Conservation (phyloP, 208 protist species). For the Trypanosoma theileri region DNA sequence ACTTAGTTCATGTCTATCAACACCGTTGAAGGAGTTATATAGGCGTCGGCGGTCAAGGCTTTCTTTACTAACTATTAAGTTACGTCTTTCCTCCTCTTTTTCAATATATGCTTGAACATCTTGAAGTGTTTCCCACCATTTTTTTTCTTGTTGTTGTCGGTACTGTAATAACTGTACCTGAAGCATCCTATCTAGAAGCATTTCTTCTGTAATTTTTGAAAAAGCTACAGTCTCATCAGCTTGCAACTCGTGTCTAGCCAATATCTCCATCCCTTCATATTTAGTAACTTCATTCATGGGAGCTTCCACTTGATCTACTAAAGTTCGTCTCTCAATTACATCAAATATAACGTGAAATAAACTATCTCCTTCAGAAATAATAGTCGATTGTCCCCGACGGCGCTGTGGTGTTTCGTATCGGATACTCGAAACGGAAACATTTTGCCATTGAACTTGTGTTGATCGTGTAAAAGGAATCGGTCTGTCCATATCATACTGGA, state of each 20-base stretch:
- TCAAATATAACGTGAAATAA: constrained; percentile 4
- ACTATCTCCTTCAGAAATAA: neutral
- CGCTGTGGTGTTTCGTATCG: neutral
- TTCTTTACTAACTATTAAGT: constrained; percentile 32
- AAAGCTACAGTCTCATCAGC: constrained; percentile 6
- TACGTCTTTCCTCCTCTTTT: constrained; percentile 30
- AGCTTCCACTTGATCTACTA: neutral
- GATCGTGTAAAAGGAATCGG: neutral
- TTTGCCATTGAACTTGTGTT: no score
- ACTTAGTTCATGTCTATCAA: no score
- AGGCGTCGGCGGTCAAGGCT: neutral
- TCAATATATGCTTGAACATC: constrained; percentile 29
- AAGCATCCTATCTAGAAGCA: neutral
- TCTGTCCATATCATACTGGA: neutral
- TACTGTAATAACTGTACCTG: neutral
- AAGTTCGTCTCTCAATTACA: constrained; percentile 4
- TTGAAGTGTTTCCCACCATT: constrained; percentile 18
- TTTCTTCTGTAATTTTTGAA: constrained; percentile 7
- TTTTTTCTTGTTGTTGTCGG: constrained; percentile 7
- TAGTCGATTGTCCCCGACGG: neutral
- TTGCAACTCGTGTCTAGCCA: neutral
- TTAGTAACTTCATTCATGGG: neutral
- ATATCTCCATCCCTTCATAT: neutral
- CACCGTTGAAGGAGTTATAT: neutral
- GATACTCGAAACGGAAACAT: neutral